These are phyloP conservation scores for bread wheat (Triticum aestivum) DNA, from an alignment of 176 grass and related monocot species.

Conservation along the genomic window DNA sequence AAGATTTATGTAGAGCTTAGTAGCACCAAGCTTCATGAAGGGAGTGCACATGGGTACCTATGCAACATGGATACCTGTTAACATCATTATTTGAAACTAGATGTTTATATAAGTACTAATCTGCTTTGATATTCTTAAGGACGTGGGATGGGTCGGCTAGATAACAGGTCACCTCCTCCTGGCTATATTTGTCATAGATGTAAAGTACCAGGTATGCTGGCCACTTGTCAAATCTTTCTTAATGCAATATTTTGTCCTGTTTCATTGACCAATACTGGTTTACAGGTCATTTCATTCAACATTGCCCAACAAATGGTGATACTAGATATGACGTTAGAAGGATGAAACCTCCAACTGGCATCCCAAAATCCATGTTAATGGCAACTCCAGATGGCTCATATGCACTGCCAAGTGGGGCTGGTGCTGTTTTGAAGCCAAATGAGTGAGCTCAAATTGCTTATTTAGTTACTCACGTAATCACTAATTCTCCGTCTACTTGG, in stretches of 20 bases:
- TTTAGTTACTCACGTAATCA: background rate
- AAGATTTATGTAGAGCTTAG: conserved; percentile 19
- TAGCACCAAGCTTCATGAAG: background rate
- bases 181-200: conserved; percentile 99
- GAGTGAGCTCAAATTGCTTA: conserved; percentile 55
- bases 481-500: background rate
- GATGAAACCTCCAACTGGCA: conserved; percentile 96
- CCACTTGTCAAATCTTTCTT: conserved; percentile 6
- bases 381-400: conserved; percentile 93
- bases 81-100: background rate
- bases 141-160: conserved; percentile 69
- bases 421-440: conserved; percentile 95
- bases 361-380: conserved; percentile 99
- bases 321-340: conserved; percentile 79
- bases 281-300: conserved; percentile 97
- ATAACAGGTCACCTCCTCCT: conserved; percentile 75
- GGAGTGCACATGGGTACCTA: background rate
- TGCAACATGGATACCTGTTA: background rate
- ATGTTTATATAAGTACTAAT: background rate
- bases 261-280: conserved; percentile 16
- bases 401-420: conserved; percentile 84
- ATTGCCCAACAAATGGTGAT: conserved; percentile 97
- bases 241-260: background rate
- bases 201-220: conserved; percentile 86
- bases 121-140: conserved; percentile 50